Evolutionary conservation across 2,329 filamentous ascomycete genomes (phyloP), one percentile per base, ranked within the genome.

Genomic region (Claviceps sp.): DNA sequence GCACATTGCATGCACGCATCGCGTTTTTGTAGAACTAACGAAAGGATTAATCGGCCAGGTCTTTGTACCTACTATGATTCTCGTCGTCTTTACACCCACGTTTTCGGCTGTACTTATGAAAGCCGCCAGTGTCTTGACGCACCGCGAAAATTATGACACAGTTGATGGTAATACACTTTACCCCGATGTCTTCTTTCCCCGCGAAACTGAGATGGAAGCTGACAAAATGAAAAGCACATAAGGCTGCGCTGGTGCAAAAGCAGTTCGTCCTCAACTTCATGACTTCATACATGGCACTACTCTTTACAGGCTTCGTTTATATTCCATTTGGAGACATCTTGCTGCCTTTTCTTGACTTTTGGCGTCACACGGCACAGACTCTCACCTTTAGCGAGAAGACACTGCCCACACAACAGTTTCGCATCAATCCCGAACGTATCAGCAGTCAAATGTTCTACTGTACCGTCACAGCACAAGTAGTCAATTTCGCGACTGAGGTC

Each of bases 231-330:
- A 5, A 47, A 82, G 84, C 83, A 14, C 86, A 95, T 61, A 82
- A 95, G 54, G 81, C 86, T 20, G 86, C 90, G 1, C 79, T 95
- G 63, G 88, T 93, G 0, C 83, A 87, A 54, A 98, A 98, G 72
- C 85, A 95, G 37, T 97, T 98, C 62, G 82, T 97, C 14, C 79
- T 97, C 62, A 95, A 96, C 72, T 95, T 96, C 69, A 91, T 97
- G 68, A 95, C 89, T 5, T 95, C 90, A 0, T 97, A 96, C 65
- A 81, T 95, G 50, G 87, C 89, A 1, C 84, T 94, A n/a, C 84
- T 95, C 63, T 77, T 97, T 18, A 96, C 90, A 0, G 88, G 90
- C 0, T 97, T 96, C 60, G 82, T 96, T 56, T 97, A 96, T 61
- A 87, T 95, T 20, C 91, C 91, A 0, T 97, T 97, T 60, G 91